Base-by-base conservation (phyloP, 1,284 basidiomycete genomes). In the Sanghuangporus weigelae region DNA sequence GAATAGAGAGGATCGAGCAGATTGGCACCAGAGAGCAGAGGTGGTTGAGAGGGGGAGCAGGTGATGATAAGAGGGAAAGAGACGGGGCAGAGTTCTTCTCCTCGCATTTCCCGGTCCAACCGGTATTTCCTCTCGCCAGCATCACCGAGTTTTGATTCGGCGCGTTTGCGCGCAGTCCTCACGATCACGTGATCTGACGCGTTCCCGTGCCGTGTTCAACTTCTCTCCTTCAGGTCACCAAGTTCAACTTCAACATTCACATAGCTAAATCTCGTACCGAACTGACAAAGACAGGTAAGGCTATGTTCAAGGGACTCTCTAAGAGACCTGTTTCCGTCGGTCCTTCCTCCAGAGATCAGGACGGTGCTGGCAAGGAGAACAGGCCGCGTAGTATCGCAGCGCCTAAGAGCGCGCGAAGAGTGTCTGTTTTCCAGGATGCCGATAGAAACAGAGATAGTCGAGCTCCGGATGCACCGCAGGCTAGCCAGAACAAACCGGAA, bases 261-360 rank as follows among this genome's bases (percentile, higher is more conserved):
- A 11, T 23, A 14, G 12, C 26, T 23, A 23, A 23, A 2, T 26
- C 26, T 51, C 21, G 21, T 14, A 11, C 16, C 3, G 3, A 4
- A 2, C 50, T 26, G 23, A 7, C 44, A 46, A 46, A 7, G 2
- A 7, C 12, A n/a, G 16, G 16, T 26, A 31, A 26, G 57, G 59
- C 23, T 19, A 66, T 66, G 62, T 66, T 66, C 57, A 66, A 57
- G 58, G 65, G 65, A 31, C 48, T 66, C 49, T 50, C 46, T 38
- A 66, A 63, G 55, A 56, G 62, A 14, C 23, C 42, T 23, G 53
- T 44, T 2, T 59, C 65, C 10, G 44, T 56, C 23, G 65, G 53
- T 38, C n/a, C 44, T n/a, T 16, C 51, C 19, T 16, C 36, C n/a
- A 26, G 42, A 16, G 57, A 63, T 26, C 42, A 50, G 10, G 57